These are phyloP conservation scores for Hortiboletus rubellus DNA, from an alignment of 1,284 basidiomycete species.

Conservation along the genomic window DNA sequence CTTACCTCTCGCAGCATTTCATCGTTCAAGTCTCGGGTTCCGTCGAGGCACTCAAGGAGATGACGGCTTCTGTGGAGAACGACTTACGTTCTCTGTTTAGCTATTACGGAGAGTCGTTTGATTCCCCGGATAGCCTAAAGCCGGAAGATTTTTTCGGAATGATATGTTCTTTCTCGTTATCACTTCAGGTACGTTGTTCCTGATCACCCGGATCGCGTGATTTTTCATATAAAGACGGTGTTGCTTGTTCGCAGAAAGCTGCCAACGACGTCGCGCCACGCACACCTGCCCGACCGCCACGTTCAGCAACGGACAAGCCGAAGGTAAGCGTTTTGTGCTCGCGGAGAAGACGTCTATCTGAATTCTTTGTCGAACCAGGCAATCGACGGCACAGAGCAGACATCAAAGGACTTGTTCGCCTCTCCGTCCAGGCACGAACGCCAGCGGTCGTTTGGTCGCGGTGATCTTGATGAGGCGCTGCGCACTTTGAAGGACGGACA, in stretches of 20 bases:
- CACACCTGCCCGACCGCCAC: neutral
- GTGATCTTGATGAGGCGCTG: constrained; percentile 80
- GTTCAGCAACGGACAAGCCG: constrained; percentile 1
- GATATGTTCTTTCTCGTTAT: constrained; percentile 71
- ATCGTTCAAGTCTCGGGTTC: constrained; percentile 47
- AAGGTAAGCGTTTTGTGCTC: constrained; percentile 6
- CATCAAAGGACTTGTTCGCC: constrained; percentile 1
- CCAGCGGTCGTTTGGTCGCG: constrained; percentile 62
- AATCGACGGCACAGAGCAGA: neutral
- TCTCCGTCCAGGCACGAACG: constrained; percentile 30
- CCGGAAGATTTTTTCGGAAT: constrained; percentile 80
- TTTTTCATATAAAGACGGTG: neutral
- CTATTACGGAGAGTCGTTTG: constrained; percentile 75
- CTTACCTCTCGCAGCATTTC: constrained; percentile 53
- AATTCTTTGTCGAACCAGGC: constrained; percentile 11
- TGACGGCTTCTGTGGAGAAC: constrained; percentile 54
- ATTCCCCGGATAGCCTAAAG: constrained; percentile 60
- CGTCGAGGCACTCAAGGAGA: constrained; percentile 64
- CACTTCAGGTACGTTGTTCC: constrained; percentile 54
- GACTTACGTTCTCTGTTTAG: constrained; percentile 59
- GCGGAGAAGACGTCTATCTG: neutral
- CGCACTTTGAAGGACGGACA: constrained; percentile 74
- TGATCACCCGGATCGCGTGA: neutral
- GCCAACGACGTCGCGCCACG: constrained; percentile 67
- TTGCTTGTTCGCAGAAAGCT: constrained; percentile 58